phyloP scores from a whole-genome alignment of 345 rosid species.

The Euphorbia tirucalli region DNA sequence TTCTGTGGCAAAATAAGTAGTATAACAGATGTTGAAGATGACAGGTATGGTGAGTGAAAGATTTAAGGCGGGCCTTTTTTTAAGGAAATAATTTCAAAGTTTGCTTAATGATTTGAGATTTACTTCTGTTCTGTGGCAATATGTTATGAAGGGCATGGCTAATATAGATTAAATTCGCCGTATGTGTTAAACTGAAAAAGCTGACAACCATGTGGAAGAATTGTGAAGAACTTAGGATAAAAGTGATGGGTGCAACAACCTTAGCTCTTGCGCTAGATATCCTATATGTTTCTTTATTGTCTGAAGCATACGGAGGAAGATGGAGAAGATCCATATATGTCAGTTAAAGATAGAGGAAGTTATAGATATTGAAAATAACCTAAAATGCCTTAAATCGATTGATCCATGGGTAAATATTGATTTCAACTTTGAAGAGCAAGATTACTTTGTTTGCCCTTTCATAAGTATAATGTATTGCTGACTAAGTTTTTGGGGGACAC shows the following conservation, averaged over 20 bases:
- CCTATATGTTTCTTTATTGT: too few species aligned
- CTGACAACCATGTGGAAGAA: too few species aligned
- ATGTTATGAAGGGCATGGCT: not conserved
- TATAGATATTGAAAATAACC: not conserved
- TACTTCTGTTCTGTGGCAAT: not conserved
- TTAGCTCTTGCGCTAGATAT: too few species aligned
- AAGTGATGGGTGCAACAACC: too few species aligned
- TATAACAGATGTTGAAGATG: too few species aligned
- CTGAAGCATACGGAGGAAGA: not conserved
- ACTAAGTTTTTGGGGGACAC: not conserved
- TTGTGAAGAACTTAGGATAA: not conserved
- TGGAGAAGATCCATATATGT: not conserved
- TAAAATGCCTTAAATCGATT: not conserved
- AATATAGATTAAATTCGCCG: not conserved
- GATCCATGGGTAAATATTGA: not conserved
- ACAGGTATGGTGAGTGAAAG: not conserved
- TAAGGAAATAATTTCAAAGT: not conserved
- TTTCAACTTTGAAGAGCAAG: not conserved
- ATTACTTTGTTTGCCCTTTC: not conserved
- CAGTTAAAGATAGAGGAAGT: not conserved
- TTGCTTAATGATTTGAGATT: not conserved
- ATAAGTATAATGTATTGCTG: not conserved
- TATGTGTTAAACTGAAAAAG: too few species aligned
- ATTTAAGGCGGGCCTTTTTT: too few species aligned
- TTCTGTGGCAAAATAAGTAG: too few species aligned